Evolutionary conservation across 78 protist genomes (phyloP), one percentile per base, ranked within the genome.

Genomic region (Thecamonas trahens): DNA sequence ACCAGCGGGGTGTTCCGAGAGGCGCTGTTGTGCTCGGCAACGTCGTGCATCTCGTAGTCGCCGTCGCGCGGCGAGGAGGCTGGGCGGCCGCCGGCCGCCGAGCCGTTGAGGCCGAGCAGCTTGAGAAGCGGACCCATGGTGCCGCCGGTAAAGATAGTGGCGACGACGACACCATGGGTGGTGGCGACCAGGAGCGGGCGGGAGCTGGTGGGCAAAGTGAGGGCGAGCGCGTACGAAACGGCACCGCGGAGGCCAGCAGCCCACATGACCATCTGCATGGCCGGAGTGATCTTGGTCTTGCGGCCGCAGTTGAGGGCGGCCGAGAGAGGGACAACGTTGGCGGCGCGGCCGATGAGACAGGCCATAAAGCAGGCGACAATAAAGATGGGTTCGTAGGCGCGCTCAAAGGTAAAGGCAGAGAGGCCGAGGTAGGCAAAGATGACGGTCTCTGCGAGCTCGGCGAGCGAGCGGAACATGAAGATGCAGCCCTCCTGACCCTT

Each of bases 161-260:
- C 15, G 39, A 82, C 0, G 40, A 86, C 88, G 55, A 82, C 66
- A 13, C 50, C 50, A 24, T 77, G 70, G 7, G 91, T 86, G 22
- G 91, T 86, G 37, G 87, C 66, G 50, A 83, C 18, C 3, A 86
- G 31, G 47, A 70, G 20, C 44, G 3, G 2, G 38, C 69, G 79
- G 35, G 59, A 5, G 2, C 7, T 22, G 14, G 17, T 2, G 28
- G 35, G 34, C n/a, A n/a, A n/a, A n/a, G 68, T 40, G 39, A 88
- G 3, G 11, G 90, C 62, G 11, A 91, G 70, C 8, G 88, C 79
- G 47, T 81, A 88, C 8, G 96, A 87, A 59, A 92, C 84, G 65
- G 94, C 97, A 6, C 97, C 97, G 34, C 91, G 72, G 40, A 89
- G 68, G 3, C 94, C 92, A 29, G 71, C 63, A 38, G 75, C 80